Evolutionary conservation across 257 asterid species (phyloP), one percentile per base, ranked within the genome.

Genomic region (Solanum gandarillasii): DNA sequence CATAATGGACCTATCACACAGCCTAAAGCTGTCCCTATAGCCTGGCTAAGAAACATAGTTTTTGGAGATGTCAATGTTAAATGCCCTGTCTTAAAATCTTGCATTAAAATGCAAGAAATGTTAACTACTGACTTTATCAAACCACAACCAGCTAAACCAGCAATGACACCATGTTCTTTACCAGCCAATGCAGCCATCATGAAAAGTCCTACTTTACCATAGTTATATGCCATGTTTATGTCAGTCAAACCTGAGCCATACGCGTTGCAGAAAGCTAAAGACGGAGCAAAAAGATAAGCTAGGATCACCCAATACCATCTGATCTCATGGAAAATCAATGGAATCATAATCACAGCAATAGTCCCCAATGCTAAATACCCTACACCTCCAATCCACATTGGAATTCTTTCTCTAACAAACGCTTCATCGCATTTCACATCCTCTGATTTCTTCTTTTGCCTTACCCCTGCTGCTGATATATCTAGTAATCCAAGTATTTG

Each of bases 161-260:
- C 98, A 9, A 95, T 29, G 7, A 95, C 96, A 0, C 99, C 98
- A n/a, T 96, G 92, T 70, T 94, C 91, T 86, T 88, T 94, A 7
- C 99, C 99, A 1, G 94, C 94, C 20, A 95, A 48, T 32, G 98
- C 97, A 12, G 98, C 96, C 9, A 95, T 89, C 25, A 94, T 73
- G 87, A 95, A 95, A 3, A 95, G 96, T 5, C 95, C 97, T 12
- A 94, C 94, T 90, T 95, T 95, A 3, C 98, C 96, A 60, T 94
- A 95, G 86, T 94, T 95, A 90, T 92, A 94, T 9, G 97, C 89
- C 96, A 94, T 91, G 95, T 95, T 95, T 58, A 95, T 92, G 83
- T 95, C 98, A 4, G 98, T 95, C 55, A 95, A 73, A 31, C 98
- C 98, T 6, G 95, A 93, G 11, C 98, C 98, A 58, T 95, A 95